A percentile compares a stretch with the other conserved stretches of the same genome.
phyloP scores from a whole-genome alignment of 352 stramenopile species.

The Pythium monospermum region DNA sequence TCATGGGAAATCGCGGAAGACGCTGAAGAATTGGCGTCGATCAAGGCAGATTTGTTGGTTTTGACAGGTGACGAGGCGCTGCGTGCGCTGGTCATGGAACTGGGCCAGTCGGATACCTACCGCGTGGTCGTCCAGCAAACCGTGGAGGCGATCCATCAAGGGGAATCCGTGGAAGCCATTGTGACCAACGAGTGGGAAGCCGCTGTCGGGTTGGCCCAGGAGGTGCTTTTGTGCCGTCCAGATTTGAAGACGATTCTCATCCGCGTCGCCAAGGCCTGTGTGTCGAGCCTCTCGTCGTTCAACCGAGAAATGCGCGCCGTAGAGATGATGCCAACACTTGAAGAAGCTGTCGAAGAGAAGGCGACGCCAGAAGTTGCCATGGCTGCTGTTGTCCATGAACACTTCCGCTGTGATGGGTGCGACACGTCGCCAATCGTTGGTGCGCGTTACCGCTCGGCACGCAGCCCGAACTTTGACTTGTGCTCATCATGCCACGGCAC shows the following conservation, averaged over 20 bases:
- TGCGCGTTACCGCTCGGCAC: constrained; percentile 26
- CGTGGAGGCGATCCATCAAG: constrained; percentile 27
- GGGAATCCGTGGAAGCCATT: constrained; percentile 28
- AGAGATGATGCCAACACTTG: constrained; percentile 21
- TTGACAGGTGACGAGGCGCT: constrained; percentile 37
- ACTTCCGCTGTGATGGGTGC: constrained; percentile 37
- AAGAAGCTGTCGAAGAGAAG: constrained; percentile 8
- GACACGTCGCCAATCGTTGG: constrained; percentile 29
- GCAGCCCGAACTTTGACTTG: constrained; percentile 31
- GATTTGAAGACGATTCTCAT: constrained; percentile 39
- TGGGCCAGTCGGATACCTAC: constrained; percentile 32
- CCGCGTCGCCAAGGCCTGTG: constrained; percentile 37
- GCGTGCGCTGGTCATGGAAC: constrained; percentile 22
- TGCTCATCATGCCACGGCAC: constrained; percentile 24
- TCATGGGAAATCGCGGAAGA: constrained; percentile 42
- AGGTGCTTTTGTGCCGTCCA: constrained; percentile 34
- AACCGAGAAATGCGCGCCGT: constrained; percentile 28
- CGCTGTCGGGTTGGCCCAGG: constrained; percentile 35
- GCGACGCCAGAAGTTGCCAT: constrained; percentile 4
- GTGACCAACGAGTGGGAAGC: constrained; percentile 29
- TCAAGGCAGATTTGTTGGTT: constrained; percentile 43
- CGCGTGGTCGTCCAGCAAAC: constrained; percentile 27
- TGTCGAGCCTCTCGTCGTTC: constrained; percentile 26
- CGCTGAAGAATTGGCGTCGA: constrained; percentile 25
- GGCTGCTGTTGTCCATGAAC: constrained; percentile 20